phyloP scores from a whole-genome alignment of 1,139 yeast genomes.

The Sugiyamaella xylanicola region DNA sequence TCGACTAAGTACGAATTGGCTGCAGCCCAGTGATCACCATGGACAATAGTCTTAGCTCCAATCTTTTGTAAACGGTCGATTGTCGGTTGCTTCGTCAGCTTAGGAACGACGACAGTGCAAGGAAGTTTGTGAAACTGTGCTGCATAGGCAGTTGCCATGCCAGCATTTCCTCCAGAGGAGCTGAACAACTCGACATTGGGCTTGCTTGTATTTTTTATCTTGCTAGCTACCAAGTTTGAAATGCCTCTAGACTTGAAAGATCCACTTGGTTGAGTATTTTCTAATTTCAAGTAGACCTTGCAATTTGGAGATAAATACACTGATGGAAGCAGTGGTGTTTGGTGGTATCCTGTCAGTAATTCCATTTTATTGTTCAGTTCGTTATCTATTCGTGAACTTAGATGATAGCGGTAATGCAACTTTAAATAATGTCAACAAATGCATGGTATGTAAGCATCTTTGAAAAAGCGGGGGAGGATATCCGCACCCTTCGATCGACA shows the following conservation, averaged over 20 bases:
- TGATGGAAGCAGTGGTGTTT: conserved; percentile 39
- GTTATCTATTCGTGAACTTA: too few species aligned
- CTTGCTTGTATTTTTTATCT: conserved; percentile 22
- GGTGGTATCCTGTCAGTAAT: conserved; percentile 24
- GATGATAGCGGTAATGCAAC: too few species aligned
- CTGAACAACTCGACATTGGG: conserved; percentile 54
- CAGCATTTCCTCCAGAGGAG: conserved; percentile 80
- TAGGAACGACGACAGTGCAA: conserved; percentile 71
- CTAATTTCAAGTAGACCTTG: conserved; percentile 60
- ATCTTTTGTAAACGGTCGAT: conserved; percentile 46
- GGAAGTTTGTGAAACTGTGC: conserved; percentile 49
- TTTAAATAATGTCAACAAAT: too few species aligned
- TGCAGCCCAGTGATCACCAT: conserved; percentile 65
- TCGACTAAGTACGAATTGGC: conserved; percentile 58
- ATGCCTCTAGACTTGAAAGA: conserved; percentile 72
- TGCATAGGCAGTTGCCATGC: conserved; percentile 71
- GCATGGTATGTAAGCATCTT: too few species aligned
- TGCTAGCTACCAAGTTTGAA: conserved; percentile 43
- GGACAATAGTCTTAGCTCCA: conserved; percentile 57
- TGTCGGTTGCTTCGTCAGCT: conserved; percentile 48
- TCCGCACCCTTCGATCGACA: too few species aligned
- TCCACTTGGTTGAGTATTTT: conserved; percentile 69
- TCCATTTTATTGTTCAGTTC: conserved; percentile 16
- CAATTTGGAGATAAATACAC: conserved; percentile 44
- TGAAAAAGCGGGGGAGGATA: not conserved